Base-by-base conservation (phyloP, 805 yeast genomes). In the Cyberlindnera mrakii region DNA sequence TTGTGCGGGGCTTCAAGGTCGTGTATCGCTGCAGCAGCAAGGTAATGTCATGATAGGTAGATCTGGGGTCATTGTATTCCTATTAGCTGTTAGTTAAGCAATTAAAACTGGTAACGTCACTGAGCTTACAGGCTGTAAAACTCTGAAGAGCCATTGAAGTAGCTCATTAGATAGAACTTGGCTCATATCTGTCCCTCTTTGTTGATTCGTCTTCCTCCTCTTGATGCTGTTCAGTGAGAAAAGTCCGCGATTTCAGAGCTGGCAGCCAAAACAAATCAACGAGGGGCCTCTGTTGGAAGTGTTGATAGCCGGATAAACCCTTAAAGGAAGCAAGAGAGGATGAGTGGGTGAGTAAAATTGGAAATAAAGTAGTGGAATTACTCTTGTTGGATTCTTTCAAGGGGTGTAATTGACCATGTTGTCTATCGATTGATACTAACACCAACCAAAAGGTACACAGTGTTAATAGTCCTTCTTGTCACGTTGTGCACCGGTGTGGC, bases 1-100 rank as follows among this genome's bases (percentile, higher is more conserved):
- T 75, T 0, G 97, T 89, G 46, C 88, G 68, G 15, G 93, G 84
- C 48, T 75, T 70, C 41, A 89, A 68, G 2, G 77, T 63, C 0
- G 75, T 68, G 51, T 70, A 74, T 4, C 67, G 60, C 46, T 68
- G 72, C n/a, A 84, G 67, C 10, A 75, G 67, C 35, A 72, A 65
- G 10, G 78, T 74, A 0, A 78, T 62, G 55, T 90, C 95, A 35
- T 77, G 74, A 55, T 84, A 87, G 0, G 77, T 66, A 3, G 72
- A 51, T 42, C 77, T 72, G n/a, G 80, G 71, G 50, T 84, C 70
- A 2, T 53, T 42, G 56, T 88, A 87, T 49, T 80, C 82, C 55
- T 67, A 46, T 6, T 16, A 17, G 15, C 10, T 23, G 38, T 41
- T 31, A 25, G 32, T 18, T 10, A 13, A 18, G 18, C n/a, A 33